A percentile compares a stretch with the other conserved stretches of the same genome.
These are phyloP conservation scores for Exophiala spinifera DNA, from an alignment of 2,329 filamentous ascomycete genomes.

Conservation along the genomic window DNA sequence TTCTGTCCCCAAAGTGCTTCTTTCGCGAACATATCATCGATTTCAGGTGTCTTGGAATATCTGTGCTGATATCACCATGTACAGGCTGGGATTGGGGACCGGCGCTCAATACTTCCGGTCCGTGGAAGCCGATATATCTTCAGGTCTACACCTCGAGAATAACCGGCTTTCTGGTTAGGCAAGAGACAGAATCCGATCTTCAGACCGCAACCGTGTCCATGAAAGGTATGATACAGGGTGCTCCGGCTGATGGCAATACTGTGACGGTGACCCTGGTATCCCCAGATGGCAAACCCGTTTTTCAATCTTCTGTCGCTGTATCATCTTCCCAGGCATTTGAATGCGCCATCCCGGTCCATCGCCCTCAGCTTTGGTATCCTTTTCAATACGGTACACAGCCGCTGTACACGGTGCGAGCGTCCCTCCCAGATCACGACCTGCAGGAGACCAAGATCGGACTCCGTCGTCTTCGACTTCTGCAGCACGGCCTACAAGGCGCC, in stretches of 20 bases:
- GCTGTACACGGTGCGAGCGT: background rate
- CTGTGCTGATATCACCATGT: constrained; percentile 50
- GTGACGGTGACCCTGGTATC: too few species aligned
- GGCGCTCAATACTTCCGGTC: constrained; percentile 58
- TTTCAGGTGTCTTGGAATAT: constrained; percentile 40
- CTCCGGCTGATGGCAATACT: too few species aligned
- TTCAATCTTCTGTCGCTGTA: too few species aligned
- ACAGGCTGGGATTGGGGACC: constrained; percentile 71
- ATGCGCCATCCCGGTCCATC: too few species aligned
- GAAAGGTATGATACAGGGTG: too few species aligned
- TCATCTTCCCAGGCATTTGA: too few species aligned
- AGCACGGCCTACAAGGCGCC: constrained; percentile 28
- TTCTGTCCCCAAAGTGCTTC: too few species aligned
- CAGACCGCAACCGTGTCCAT: too few species aligned
- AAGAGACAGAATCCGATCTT: too few species aligned
- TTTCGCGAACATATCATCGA: too few species aligned
- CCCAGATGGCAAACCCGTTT: too few species aligned
- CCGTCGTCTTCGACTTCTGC: constrained; percentile 47
- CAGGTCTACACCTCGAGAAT: constrained; percentile 40
- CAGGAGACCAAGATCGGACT: constrained; percentile 45
- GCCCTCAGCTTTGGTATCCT: background rate
- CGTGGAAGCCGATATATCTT: constrained; percentile 64
- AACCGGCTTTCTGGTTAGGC: background rate
- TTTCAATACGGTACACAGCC: background rate
- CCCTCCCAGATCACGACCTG: background rate